Evolutionary conservation across 1,284 basidiomycete genomes (phyloP), one percentile per base, ranked within the genome.

Genomic region (Rhizopogon parksii): DNA sequence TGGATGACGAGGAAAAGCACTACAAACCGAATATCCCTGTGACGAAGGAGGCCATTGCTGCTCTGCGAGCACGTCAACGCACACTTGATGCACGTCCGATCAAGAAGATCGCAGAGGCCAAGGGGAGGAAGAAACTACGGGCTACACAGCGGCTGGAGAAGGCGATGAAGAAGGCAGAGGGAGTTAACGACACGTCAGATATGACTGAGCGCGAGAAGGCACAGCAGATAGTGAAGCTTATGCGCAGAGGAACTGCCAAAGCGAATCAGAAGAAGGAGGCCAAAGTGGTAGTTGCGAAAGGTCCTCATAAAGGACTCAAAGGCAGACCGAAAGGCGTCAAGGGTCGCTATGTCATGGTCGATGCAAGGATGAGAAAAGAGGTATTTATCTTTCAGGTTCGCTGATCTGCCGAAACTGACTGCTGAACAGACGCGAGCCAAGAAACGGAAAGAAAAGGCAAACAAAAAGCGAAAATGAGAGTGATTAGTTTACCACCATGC

Each of bases 51-150:
- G 96, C 96, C 4, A 76, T 99, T 51, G 78, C 79, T 49, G 87
- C 85, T 3, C 77, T 99, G 35, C 84, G 91, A 34, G 92, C 90
- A 14, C 91, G 88, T 65, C 91, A 96, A 72, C 86, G 95, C 21
- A 92, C 93, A 4, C 76, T 99, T 42, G 94, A 99, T 65, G 95
- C 95, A 2, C 83, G 96, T 11, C 96, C 96, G 14, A 99, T 99
- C 73, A 99, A 98, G 75, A 99, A 99, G 77, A 79, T 99, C 9
- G 96, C 95, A 15, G 96, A 99, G 73, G 96, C 96, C 39, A 99
- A 99, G 71, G 94, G 92, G 35, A 80, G 96, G 55, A 99, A 99
- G 74, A 99, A 99, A 76, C 73, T 91, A 68, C 91, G 88, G 70
- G 91, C 93, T 3, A 78, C 82, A 17, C 87, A 91, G 61, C 76